A percentile compares a stretch with the other conserved stretches of the same genome.
phyloP scores from a whole-genome alignment of 345 rosid species.

The Rhodomyrtus tomentosa region DNA sequence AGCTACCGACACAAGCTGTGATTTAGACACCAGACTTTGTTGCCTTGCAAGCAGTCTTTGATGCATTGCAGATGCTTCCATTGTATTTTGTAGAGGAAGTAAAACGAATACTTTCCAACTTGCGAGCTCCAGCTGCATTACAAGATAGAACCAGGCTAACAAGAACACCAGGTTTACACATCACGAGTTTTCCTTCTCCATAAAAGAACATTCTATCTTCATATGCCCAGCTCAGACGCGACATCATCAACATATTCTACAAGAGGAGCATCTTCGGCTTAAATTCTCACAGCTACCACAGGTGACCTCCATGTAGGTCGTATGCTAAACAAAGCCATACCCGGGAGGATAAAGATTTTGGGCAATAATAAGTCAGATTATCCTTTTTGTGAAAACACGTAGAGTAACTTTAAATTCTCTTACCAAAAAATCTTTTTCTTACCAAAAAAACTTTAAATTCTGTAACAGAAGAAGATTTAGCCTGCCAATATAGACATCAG shows the following conservation, averaged over 20 bases:
- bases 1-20: neutral
- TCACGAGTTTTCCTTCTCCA: neutral
- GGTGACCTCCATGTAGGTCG: neutral
- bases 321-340: neutral
- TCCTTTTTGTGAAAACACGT: neutral
- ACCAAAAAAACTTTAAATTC: neutral
- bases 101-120: neutral
- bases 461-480: neutral
- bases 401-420: neutral
- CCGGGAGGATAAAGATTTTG: neutral
- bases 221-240: neutral
- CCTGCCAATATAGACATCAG: neutral
- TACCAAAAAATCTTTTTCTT: no score
- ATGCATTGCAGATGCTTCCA: neutral
- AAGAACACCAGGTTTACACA: neutral
- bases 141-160: neutral
- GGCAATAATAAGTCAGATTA: neutral
- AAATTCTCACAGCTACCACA: neutral
- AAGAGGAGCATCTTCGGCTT: neutral
- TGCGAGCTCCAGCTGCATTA: neutral
- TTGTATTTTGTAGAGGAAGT: neutral
- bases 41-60: neutral
- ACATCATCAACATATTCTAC: neutral
- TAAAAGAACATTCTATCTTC: neutral
- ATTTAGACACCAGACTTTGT: neutral